Base-by-base conservation (phyloP, 2,329 filamentous ascomycete species). In the Alternaria longipes region DNA sequence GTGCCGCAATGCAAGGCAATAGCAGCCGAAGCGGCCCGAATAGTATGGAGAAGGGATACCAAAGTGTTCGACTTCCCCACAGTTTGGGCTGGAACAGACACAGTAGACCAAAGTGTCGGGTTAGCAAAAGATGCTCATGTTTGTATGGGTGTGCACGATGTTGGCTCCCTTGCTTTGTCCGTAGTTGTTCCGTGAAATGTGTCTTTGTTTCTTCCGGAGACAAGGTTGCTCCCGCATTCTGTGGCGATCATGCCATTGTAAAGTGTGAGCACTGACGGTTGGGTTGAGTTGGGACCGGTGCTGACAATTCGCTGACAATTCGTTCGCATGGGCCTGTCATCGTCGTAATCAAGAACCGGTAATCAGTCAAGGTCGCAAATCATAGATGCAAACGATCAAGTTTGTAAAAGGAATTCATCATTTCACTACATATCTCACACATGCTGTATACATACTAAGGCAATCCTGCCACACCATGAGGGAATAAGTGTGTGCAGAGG, bases 381-480 rank as follows among this genome's bases (percentile, higher is more conserved):
- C 4, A 34, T 18, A 20, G 20, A 20, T 4, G n/a, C 12, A 20
- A 16, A 45, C 8, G 22, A 34, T 54, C 20, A 18, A 20, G 20
- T 44, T 32, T 16, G 14, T 12, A 54, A 54, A 45, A 44, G 28
- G n/a, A 54, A 34, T 59, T 58, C 57, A 59, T 65, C 57, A 65
- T 63, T 63, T 63, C 57, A 65, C 63, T 65, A 65, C 57, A 57
- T 65, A 63, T 65, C 56, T 44, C 56, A 54, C 60, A 60, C 52
- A 60, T 57, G 46, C 57, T 50, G 51, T 49, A 51, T 62, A 60
- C 56, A 45, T 63, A 54, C 46, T 28, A 42, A 46, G 50, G 20
- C 24, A 32, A 42, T 41, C 28, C 28, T 40, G 57, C 57, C 57
- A 56, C 16, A 46, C 42, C 52, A 34, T 26, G 54, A 47, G 53